Conservation (phyloP, 257 asterid genomes). For the Solanum dulcamara region DNA sequence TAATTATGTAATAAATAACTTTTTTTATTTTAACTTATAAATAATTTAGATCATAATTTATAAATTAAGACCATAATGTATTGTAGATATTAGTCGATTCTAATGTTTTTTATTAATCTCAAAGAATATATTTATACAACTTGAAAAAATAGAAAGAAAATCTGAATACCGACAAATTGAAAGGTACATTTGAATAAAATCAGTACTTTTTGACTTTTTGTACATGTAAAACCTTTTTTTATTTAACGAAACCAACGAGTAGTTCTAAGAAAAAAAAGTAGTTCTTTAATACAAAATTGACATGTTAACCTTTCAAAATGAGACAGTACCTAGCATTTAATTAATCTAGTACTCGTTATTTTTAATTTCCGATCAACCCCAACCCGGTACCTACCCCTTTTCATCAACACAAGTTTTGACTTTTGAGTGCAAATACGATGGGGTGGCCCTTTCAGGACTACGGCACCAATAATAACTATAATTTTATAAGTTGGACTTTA, state of each 20-base stretch:
- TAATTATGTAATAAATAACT: neutral
- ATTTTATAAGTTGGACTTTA: neutral
- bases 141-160: neutral
- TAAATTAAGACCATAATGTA: neutral
- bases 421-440: neutral
- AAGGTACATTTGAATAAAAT: neutral
- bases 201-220: neutral
- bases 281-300: neutral
- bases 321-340: neutral
- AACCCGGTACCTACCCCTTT: neutral
- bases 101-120: neutral
- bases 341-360: neutral
- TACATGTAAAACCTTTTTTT: neutral
- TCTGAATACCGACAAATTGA: neutral
- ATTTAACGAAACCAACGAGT: neutral
- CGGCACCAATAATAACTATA: neutral
- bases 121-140: neutral
- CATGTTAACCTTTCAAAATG: neutral
- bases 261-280: neutral
- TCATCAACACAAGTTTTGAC: neutral
- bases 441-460: neutral
- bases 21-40: neutral
- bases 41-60: neutral
- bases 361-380: neutral
- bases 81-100: neutral